Conservation (phyloP, 352 stramenopile species). For the Globisporangium nagaii region DNA sequence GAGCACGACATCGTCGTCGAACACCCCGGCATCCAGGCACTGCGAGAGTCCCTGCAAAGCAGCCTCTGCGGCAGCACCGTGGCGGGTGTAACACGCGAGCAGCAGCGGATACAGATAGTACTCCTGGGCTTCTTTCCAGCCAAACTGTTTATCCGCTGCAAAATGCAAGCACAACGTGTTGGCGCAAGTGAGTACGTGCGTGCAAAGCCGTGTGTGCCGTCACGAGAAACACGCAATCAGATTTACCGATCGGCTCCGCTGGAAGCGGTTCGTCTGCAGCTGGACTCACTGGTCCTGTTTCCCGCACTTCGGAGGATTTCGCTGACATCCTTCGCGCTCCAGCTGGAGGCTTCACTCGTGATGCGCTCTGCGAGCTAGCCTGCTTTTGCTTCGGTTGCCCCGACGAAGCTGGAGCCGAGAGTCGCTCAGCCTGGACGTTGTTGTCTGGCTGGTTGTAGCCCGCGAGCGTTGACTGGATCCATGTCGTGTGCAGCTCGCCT, state of each 20-base stretch:
- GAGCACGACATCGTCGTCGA: constrained; percentile 23
- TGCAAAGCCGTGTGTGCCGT: too few relatives aligned
- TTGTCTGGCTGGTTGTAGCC: neutral
- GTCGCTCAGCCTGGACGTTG: neutral
- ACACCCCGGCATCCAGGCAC: constrained; percentile 56
- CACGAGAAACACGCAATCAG: neutral
- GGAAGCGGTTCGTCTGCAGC: neutral
- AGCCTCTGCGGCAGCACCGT: constrained; percentile 46
- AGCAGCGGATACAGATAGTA: constrained; percentile 81
- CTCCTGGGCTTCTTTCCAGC: constrained; percentile 24
- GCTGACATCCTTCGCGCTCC: neutral
- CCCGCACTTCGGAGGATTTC: constrained; percentile 5
- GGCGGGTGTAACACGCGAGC: constrained; percentile 68
- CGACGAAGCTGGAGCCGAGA: neutral
- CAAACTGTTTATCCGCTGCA: neutral
- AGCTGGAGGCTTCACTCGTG: neutral
- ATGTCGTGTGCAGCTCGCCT: constrained; percentile 32
- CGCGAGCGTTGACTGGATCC: constrained; percentile 24
- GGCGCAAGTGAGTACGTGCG: too few relatives aligned
- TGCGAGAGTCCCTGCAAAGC: constrained; percentile 46
- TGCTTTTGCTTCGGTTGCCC: neutral
- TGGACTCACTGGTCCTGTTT: neutral
- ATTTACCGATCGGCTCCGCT: neutral
- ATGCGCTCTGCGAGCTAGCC: neutral
- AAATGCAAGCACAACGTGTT: too few relatives aligned